These are phyloP conservation scores for Pyrenochaeta sp. DNA, from an alignment of 2,329 filamentous ascomycete genomes.

Conservation along the genomic window DNA sequence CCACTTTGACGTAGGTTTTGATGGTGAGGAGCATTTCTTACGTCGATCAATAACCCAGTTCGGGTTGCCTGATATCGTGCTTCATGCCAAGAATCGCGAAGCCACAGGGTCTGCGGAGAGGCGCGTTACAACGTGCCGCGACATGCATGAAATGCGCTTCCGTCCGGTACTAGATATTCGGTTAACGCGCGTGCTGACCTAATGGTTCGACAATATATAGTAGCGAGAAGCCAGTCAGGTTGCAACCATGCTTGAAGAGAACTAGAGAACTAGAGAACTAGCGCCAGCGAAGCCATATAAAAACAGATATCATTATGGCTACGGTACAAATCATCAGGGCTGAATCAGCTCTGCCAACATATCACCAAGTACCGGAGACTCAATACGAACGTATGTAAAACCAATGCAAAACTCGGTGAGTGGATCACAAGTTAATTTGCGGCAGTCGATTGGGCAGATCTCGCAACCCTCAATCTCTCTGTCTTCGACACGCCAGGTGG, in stretches of 20 bases:
- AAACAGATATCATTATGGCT: slow-evolving; percentile 3
- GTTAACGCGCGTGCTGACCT: not conserved
- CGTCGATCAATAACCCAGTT: slow-evolving; percentile 11
- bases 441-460: slow-evolving; percentile 15
- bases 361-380: slow-evolving; percentile 15
- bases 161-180: not conserved
- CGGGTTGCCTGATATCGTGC: slow-evolving; percentile 14
- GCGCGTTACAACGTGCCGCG: not conserved
- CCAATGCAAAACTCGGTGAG: not conserved
- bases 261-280: not conserved
- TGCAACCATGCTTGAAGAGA: not conserved
- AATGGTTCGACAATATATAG: not conserved
- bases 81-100: slow-evolving; percentile 24
- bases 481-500: slow-evolving; percentile 64
- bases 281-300: not conserved
- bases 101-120: not conserved
- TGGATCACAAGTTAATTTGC: not conserved
- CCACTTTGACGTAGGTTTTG: slow-evolving; percentile 14
- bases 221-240: not conserved
- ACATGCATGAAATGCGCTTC: not conserved
- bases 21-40: not conserved
- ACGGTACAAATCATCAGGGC: slow-evolving; percentile 6
- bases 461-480: slow-evolving; percentile 48
- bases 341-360: slow-evolving; percentile 4
- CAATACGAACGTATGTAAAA: slow-evolving; percentile 9